These are phyloP conservation scores for Fusarium annulatum DNA, from an alignment of 2,329 filamentous ascomycete genomes.

Conservation along the genomic window DNA sequence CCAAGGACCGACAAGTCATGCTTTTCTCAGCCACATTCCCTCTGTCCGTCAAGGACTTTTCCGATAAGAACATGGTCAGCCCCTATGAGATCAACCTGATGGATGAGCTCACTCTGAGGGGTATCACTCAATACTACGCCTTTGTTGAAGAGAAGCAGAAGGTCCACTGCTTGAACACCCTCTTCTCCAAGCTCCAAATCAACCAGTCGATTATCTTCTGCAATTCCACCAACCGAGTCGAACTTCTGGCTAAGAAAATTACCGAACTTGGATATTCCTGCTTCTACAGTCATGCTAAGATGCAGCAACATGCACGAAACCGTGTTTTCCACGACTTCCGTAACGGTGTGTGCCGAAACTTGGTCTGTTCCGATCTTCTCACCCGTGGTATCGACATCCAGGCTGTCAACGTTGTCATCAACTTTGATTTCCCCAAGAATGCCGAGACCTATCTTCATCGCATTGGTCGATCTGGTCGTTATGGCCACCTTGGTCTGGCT, in stretches of 20 bases:
- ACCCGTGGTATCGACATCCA: constrained; percentile 99
- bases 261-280: constrained; percentile 99
- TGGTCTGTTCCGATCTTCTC: constrained; percentile 96
- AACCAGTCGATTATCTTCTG: constrained; percentile 99
- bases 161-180: constrained; percentile 97
- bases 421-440: constrained; percentile 99
- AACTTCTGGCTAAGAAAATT: constrained; percentile 98
- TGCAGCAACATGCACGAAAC: constrained; percentile 96
- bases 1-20: constrained; percentile 98
- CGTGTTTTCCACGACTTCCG: constrained; percentile 99
- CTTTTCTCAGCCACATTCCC: constrained; percentile 99
- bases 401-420: constrained; percentile 99
- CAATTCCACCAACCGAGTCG: constrained; percentile 98
- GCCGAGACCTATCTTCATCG: constrained; percentile 98
- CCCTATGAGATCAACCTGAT: constrained; percentile 99
- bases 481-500: constrained; percentile 94
- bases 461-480: constrained; percentile 96
- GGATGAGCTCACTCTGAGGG: constrained; percentile 97
- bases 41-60: constrained; percentile 96
- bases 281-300: constrained; percentile 98
- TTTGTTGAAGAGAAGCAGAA: constrained; percentile 99
- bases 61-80: constrained; percentile 95
- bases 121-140: constrained; percentile 99
- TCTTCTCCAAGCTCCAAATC: constrained; percentile 99
- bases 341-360: constrained; percentile 96